Evolutionary conservation across 495 filamentous ascomycete species (phyloP), one percentile per base, ranked within the genome.

Genomic region (Penicillium turbatum): DNA sequence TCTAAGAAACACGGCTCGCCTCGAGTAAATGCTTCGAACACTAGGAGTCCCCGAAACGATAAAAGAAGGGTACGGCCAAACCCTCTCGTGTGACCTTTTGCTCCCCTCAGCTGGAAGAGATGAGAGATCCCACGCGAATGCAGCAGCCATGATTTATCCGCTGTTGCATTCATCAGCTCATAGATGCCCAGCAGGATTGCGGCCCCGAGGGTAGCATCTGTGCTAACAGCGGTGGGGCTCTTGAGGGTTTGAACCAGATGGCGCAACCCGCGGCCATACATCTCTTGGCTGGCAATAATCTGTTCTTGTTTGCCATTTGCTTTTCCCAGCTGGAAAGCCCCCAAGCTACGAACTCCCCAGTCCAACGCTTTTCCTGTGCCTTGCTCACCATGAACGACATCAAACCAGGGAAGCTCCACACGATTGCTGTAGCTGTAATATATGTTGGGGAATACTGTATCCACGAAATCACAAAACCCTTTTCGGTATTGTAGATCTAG

Each of bases 61-160:
- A 62, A 29, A 16, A 73, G 61, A 0, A 74, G 36, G 9, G 60
- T 57, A 16, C 57, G 56, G 6, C 65, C 66, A 38, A 71, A 61
- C 5, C 69, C 72, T 4, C 21, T 40, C 13, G 37, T 50, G 41
- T 72, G 64, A 1, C 60, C 56, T 21, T 54, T 48, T 1, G 67
- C 53, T 0, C 72, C 70, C 0, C 72, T 69, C 10, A 64, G 43
- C 3, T 49, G 52, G 17, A 72, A 60, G 12, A 73, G 57, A 30
- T 53, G 45, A 6, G 48, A 59, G 8, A 71, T 65, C 16, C 72
- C 72, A 3, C 67, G 61, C 3, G 72, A 64, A 51, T 74, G 72
- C 11, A 62, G 53, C 15, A 74, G 51, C 67, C 70, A 74, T 1
- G 66, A 62, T 15, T 61, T 45, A 10, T 56, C 40, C 6, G 48